Evolutionary conservation across 2,329 filamentous ascomycete genomes (phyloP).

Genomic region (Sclerotinia minor): DNA sequence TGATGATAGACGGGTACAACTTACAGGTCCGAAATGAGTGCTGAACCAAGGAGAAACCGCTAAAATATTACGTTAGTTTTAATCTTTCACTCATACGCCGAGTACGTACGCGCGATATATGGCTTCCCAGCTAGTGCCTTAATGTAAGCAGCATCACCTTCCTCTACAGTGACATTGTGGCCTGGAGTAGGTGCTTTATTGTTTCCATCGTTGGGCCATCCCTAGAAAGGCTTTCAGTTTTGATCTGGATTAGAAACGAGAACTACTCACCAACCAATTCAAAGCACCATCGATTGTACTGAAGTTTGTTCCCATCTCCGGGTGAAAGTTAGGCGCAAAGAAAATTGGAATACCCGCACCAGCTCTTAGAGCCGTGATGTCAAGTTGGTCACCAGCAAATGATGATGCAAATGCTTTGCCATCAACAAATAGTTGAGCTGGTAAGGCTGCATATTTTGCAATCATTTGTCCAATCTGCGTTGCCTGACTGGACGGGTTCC

Average conservation of each 20-base stretch:
- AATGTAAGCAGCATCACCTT: slow-evolving; percentile 30
- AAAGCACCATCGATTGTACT: slow-evolving; percentile 32
- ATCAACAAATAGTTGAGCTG: slow-evolving; percentile 43
- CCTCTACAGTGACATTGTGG: slow-evolving; percentile 32
- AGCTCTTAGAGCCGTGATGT: slow-evolving; percentile 44
- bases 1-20: slow-evolving; percentile 40
- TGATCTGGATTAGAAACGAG: no score
- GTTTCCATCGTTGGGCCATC: slow-evolving; percentile 33
- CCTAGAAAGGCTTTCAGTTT: slow-evolving; percentile 22
- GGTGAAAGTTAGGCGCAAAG: slow-evolving; percentile 35
- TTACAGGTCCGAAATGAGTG: slow-evolving; percentile 45
- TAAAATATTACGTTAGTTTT: slow-evolving; percentile 4
- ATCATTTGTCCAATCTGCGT: slow-evolving; percentile 36
- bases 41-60: slow-evolving; percentile 44
- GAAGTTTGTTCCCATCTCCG: slow-evolving; percentile 28
- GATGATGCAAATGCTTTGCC: slow-evolving; percentile 47
- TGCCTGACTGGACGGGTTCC: slow-evolving; percentile 27
- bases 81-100: not conserved
- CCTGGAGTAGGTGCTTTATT: slow-evolving; percentile 33
- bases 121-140: slow-evolving; percentile 31
- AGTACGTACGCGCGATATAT: slow-evolving; percentile 32
- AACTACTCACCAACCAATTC: slow-evolving; percentile 32
- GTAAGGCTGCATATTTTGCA: slow-evolving; percentile 37
- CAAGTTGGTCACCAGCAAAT: slow-evolving; percentile 52
- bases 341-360: slow-evolving; percentile 34